phyloP scores from a whole-genome alignment of 371 early-diverging fungal species.

The Mortierella sp. region DNA sequence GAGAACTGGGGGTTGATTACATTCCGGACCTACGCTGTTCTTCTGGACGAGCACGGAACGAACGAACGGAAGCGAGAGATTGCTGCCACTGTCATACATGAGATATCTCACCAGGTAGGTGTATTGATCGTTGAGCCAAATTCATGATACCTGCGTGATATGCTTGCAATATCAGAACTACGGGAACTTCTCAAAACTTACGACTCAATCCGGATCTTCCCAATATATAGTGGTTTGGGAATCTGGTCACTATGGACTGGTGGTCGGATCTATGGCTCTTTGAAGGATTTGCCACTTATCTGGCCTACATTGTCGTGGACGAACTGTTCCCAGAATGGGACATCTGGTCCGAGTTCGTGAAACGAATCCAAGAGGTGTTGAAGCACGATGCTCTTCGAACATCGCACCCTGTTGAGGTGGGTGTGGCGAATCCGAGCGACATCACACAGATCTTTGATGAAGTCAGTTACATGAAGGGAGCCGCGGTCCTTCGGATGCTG shows the following conservation, averaged over 20 bases:
- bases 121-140: not conserved
- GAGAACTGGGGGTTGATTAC: conserved; percentile 98
- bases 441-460: conserved; percentile 87
- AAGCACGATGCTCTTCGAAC: conserved; percentile 82
- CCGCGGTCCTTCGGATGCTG: conserved; percentile 92
- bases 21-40: conserved; percentile 81
- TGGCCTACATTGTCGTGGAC: conserved; percentile 85
- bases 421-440: conserved; percentile 81
- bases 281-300: conserved; percentile 98
- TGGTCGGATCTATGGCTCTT: conserved; percentile 97
- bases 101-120: conserved; percentile 87
- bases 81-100: conserved; percentile 91
- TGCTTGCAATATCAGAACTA: too few relatives aligned
- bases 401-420: conserved; percentile 94
- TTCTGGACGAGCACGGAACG: conserved; percentile 68
- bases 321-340: conserved; percentile 84
- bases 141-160: too few relatives aligned
- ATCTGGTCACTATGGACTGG: conserved; percentile 90
- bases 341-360: conserved; percentile 73
- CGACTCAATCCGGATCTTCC: not conserved
- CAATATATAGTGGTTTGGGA: conserved; percentile 88
- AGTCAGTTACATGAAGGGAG: conserved; percentile 93
- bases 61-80: conserved; percentile 72
- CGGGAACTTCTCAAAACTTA: too few relatives aligned
- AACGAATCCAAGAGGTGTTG: conserved; percentile 77